Base-by-base conservation (phyloP, 2,329 filamentous ascomycete genomes). In the Alternaria dauci region DNA sequence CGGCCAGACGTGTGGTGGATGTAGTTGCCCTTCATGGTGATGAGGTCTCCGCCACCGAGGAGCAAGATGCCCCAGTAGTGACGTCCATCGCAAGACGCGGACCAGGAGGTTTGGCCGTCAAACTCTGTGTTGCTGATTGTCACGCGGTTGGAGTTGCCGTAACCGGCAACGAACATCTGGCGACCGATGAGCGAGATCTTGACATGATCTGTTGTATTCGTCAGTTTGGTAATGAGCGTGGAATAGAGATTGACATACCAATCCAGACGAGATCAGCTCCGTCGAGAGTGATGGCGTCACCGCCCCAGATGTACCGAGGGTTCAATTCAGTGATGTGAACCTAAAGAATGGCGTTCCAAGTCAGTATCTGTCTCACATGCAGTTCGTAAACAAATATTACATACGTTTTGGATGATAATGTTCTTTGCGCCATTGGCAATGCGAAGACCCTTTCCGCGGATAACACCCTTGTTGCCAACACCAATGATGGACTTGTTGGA, bases 401-500 rank as follows among this genome's bases (percentile, higher is more conserved):
- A 23, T 23, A 23, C 70, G 67, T 81, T 81, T 59, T 81, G 76
- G 59, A 81, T 73, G 43, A 73, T 72, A 26, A 79, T 61, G 62
- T 79, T 79, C 43, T 64, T 66, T 1, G 62, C 72, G 18, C 57
- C 57, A 12, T 57, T 61, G 50, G 48, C 55, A 23, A 62, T 50
- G 16, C 55, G 46, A n/a, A 62, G 52, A 23, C 59, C 59, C 42
- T 62, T 62, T 30, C 71, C 74, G 6, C 53, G 56, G 32, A 82
- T 76, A 5, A 81, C 68, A 32, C 76, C 80, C 23, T 69, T 73
- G 43, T 61, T 74, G 4, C 79, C 80, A 20, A 74, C 69, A 6
- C 80, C 80, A 23, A 82, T 59, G 38, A 82, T 71, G 1, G 76
- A 76, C 67, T 82, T 82, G 62, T 82, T 74, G 32, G 74, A 77